Evolutionary conservation across 805 yeast genomes (phyloP), one percentile per base, ranked within the genome.

Genomic region (Starmerella scarabaei): DNA sequence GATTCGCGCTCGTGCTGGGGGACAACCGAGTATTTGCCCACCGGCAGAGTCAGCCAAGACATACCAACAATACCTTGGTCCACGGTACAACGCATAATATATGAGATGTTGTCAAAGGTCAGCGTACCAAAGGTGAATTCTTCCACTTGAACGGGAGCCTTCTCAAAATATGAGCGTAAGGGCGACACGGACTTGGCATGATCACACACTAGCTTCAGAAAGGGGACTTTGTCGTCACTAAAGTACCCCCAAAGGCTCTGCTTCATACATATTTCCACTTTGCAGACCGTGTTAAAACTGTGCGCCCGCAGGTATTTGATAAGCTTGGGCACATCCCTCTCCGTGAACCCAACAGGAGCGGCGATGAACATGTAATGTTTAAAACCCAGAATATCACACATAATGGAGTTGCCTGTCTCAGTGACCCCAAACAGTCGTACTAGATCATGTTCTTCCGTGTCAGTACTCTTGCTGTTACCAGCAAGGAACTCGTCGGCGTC

Each of bases 21-120:
- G 14, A 33, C 40, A 6, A 49, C 29, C 2, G 34, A 4, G 58
- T 86, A 93, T 49, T 72, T 78, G 0, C 75, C 75, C 41, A 67
- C 72, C 0, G 97, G 96, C 20, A 88, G 67, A 0, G 94, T 80
- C 21, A 93, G 68, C 99, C 99, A 91, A 20, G 93, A 80, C 98
- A 91, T 91, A 30, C 99, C 70, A 3, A 88, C 80, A 45, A 88
- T 83, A 36, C 78, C 74, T 60, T 93, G 78, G 61, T 91, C 99
- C 33, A 91, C 74, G 91, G 91, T 84, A 60, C 86, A 65, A 52
- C 98, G 68, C 43, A 93, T 60, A 27, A 84, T 65, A 57, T 80
- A 93, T 41, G 85, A 83, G 45, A 91, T 77, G 57, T 91, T 91
- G 60, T 91, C 99, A 57, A 77, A 91, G 0, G 96, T 76, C 52